These are phyloP conservation scores for Tremella mesenterica DNA, from an alignment of 768 basidiomycete genomes.

Conservation along the genomic window DNA sequence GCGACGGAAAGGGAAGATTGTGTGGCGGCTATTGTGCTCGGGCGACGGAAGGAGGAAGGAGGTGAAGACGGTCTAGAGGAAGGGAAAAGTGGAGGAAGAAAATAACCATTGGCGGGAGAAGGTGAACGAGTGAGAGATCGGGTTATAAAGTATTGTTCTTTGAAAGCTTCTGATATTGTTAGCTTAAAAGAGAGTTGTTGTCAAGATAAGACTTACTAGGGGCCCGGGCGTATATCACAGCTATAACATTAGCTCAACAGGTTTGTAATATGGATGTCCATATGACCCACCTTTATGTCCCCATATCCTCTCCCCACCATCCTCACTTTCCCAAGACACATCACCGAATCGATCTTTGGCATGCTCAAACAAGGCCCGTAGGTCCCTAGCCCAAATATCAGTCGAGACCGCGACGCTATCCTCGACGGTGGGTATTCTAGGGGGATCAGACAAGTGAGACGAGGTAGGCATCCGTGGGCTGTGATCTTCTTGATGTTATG, in stretches of 20 bases:
- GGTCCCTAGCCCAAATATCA: constrained; percentile 67
- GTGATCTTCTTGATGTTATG: no score
- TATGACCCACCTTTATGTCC: constrained; percentile 80
- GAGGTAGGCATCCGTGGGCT: no score
- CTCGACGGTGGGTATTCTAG: constrained; percentile 26
- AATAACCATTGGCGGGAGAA: constrained; percentile 16
- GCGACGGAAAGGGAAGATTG: constrained; percentile 7
- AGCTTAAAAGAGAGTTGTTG: neutral
- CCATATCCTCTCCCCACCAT: constrained; percentile 52
- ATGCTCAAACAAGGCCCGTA: constrained; percentile 63
- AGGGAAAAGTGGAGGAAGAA: constrained; percentile 14
- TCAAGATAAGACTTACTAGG: constrained; percentile 51
- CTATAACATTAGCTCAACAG: constrained; percentile 39
- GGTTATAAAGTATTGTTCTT: constrained; percentile 65
- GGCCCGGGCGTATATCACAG: constrained; percentile 88
- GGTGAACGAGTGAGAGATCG: constrained; percentile 54
- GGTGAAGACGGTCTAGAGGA: constrained; percentile 9
- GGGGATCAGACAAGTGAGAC: no score
- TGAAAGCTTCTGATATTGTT: constrained; percentile 54
- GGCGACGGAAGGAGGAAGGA: constrained; percentile 12
- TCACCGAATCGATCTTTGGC: constrained; percentile 94
- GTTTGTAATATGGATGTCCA: neutral
- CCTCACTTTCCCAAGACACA: constrained; percentile 63
- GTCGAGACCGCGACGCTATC: constrained; percentile 50
- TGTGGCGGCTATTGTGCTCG: neutral